Percentiles rank a stretch among this genome's conserved stretches.
These are phyloP conservation scores for Leishmania gerbilli DNA, from an alignment of 208 protist species.

Conservation along the genomic window DNA sequence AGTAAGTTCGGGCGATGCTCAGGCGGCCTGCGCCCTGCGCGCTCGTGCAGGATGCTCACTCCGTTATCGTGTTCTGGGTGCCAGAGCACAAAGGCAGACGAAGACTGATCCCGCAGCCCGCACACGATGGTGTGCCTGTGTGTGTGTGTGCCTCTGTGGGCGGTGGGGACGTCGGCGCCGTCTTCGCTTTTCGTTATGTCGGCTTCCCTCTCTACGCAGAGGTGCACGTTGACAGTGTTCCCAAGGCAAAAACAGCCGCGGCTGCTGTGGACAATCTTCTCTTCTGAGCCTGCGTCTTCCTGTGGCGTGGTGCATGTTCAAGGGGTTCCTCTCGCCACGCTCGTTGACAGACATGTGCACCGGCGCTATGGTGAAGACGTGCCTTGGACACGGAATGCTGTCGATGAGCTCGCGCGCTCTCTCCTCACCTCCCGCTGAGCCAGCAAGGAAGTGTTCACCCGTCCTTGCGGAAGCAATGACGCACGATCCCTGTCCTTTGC, in stretches of 20 bases:
- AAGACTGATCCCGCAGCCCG: neutral
- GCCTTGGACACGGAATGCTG: too few relatives aligned
- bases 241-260: neutral
- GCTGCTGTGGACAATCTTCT: neutral
- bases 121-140: neutral
- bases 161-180: neutral
- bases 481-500: too few relatives aligned
- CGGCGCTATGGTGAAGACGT: too few relatives aligned
- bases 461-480: too few relatives aligned
- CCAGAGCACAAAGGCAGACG: neutral
- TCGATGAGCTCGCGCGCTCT: too few relatives aligned
- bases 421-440: too few relatives aligned
- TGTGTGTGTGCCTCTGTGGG: neutral
- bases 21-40: neutral
- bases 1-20: neutral
- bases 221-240: neutral
- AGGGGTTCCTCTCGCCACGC: too few relatives aligned
- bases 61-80: neutral
- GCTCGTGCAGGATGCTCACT: neutral
- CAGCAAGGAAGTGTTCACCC: too few relatives aligned
- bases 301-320: too few relatives aligned
- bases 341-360: too few relatives aligned
- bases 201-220: neutral
- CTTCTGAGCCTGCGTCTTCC: too few relatives aligned
- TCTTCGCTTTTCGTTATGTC: neutral